phyloP scores from a whole-genome alignment of 257 asterid species.

The Solanum pinnatisectum region DNA sequence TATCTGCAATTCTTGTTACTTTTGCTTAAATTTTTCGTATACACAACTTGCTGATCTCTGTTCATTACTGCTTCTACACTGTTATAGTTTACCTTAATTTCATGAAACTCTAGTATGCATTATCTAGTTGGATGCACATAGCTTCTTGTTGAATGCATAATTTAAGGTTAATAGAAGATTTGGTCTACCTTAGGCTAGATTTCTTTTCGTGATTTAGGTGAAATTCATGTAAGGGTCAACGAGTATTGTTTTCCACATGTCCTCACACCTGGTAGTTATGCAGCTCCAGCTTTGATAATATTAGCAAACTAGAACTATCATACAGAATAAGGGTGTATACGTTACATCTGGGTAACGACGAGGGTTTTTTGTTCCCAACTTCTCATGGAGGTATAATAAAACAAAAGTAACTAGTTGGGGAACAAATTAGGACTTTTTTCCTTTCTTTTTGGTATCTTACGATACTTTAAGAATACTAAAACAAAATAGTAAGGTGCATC shows the following conservation, averaged over 20 bases:
- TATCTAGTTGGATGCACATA: not conserved
- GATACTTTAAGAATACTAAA: not conserved
- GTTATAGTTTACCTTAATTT: not conserved
- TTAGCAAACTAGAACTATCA: not conserved
- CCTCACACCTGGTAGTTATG: not conserved
- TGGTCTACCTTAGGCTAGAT: not conserved
- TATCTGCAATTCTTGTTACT: not conserved
- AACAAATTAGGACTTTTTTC: not conserved
- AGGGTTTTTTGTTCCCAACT: not conserved
- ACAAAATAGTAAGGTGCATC: not conserved
- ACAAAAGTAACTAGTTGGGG: not conserved
- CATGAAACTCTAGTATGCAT: not conserved
- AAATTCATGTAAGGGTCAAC: not conserved
- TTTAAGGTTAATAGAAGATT: not conserved
- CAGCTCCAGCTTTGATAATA: not conserved
- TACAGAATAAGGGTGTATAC: not conserved
- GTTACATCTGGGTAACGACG: not conserved
- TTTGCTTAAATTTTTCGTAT: not conserved
- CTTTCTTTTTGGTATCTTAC: not conserved
- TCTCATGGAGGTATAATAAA: not conserved
- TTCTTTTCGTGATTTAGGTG: not conserved
- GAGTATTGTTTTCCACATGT: not conserved
- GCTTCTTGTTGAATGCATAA: not conserved
- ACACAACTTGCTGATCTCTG: not conserved
- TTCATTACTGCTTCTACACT: not conserved